Evolutionary conservation across 208 protist species (phyloP).

Genomic region (Wallacemonas sp.): DNA sequence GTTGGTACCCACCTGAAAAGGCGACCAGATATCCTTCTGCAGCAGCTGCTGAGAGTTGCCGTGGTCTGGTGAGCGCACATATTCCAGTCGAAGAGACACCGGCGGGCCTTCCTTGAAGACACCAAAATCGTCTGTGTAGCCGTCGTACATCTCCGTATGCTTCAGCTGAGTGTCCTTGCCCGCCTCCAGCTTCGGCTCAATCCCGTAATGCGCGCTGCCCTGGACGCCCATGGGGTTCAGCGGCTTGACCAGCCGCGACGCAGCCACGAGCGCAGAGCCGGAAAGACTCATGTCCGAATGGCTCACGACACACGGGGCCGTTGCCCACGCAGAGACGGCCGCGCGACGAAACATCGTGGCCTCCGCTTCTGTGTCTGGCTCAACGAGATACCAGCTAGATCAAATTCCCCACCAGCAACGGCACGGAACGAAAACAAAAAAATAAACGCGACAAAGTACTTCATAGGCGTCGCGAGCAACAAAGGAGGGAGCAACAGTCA

Average conservation of each 20-base stretch:
- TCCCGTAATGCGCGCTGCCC: constrained; percentile 86
- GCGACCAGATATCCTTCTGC: constrained; percentile 90
- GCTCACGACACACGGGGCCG: not conserved
- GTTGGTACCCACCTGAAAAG: constrained; percentile 83
- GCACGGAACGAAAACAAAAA: not conserved
- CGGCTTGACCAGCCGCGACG: constrained; percentile 57
- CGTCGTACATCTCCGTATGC: constrained; percentile 93
- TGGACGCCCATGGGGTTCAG: constrained; percentile 82
- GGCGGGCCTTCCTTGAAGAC: constrained; percentile 92
- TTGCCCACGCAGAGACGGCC: not conserved
- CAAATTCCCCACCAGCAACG: too few species aligned
- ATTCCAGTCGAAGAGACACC: constrained; percentile 85
- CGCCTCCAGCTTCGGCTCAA: constrained; percentile 81
- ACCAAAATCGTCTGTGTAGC: constrained; percentile 92
- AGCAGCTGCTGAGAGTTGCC: constrained; percentile 80
- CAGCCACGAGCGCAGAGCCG: not conserved
- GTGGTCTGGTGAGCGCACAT: constrained; percentile 86
- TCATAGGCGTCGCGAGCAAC: too few species aligned
- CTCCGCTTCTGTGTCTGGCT: too few species aligned
- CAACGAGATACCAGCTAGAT: too few species aligned
- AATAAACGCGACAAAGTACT: not conserved
- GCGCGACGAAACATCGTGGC: not conserved
- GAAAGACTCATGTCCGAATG: not conserved
- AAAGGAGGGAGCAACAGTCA: too few species aligned
- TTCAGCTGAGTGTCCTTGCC: constrained; percentile 88